These are phyloP conservation scores for Dothistroma pini DNA, from an alignment of 2,329 filamentous ascomycete species.

Conservation along the genomic window DNA sequence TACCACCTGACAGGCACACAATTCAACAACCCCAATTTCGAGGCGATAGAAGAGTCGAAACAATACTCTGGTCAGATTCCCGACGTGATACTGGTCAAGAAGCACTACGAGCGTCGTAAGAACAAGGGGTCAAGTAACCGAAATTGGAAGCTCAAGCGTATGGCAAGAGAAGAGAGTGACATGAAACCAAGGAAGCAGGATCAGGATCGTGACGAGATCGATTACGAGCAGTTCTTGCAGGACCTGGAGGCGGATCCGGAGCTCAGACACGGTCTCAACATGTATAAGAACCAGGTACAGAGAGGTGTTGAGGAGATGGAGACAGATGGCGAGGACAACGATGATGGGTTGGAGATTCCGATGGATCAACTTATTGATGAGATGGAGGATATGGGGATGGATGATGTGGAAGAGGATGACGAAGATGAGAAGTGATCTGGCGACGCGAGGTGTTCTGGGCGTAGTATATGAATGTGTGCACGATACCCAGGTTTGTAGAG, in stretches of 20 bases:
- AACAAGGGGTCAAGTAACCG: conserved; percentile 60
- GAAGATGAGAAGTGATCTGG: conserved; percentile 5
- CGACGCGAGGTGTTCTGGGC: neutral
- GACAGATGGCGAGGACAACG: conserved; percentile 49
- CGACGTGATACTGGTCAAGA: conserved; percentile 95
- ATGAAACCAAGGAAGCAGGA: conserved; percentile 82
- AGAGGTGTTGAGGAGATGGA: conserved; percentile 58
- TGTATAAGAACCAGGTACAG: conserved; percentile 69
- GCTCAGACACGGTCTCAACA: conserved; percentile 72
- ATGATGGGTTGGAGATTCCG: conserved; percentile 50
- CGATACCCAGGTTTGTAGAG: neutral
- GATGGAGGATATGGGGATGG: conserved; percentile 81
- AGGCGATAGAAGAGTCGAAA: conserved; percentile 73
- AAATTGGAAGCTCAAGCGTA: conserved; percentile 92
- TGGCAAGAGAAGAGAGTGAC: conserved; percentile 85
- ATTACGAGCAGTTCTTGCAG: conserved; percentile 95
- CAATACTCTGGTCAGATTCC: conserved; percentile 76
- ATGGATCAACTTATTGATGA: conserved; percentile 72
- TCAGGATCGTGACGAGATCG: conserved; percentile 80
- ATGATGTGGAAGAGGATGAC: conserved; percentile 35
- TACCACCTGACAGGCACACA: conserved; percentile 86
- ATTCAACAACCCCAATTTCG: conserved; percentile 85
- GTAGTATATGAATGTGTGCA: neutral
- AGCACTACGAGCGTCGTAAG: conserved; percentile 82
- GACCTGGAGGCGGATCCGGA: conserved; percentile 97